Evolutionary conservation across 2,329 filamentous ascomycete genomes (phyloP).

Genomic region (Exophiala sp.): DNA sequence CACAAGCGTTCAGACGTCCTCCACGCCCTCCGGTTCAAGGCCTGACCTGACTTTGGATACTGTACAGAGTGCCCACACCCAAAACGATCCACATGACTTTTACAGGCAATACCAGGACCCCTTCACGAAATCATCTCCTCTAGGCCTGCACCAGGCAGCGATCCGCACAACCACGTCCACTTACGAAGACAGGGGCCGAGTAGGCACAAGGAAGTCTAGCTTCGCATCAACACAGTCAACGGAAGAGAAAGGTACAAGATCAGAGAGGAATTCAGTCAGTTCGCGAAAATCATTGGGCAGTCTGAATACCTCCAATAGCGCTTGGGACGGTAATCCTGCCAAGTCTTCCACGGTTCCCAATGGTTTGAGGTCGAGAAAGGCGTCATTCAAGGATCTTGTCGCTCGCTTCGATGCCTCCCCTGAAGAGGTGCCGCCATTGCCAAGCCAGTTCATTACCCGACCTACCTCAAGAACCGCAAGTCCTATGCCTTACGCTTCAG

Average conservation of each 20-base stretch:
- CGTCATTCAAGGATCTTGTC: constrained; percentile 77
- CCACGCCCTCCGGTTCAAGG: constrained; percentile 12
- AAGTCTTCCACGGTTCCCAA: constrained; percentile 13
- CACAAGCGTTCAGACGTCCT: constrained; percentile 19
- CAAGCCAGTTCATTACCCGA: constrained; percentile 33
- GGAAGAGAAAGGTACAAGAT: constrained; percentile 6
- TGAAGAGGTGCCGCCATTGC: constrained; percentile 44
- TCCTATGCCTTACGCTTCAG: constrained; percentile 27
- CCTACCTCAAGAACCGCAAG: constrained; percentile 38
- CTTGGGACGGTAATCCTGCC: constrained; percentile 3
- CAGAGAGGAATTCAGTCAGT: constrained; percentile 1
- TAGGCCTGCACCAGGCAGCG: constrained; percentile 29
- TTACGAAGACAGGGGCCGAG: constrained; percentile 2
- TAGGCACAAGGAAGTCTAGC: constrained; percentile 17
- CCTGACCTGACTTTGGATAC: constrained; percentile 9
- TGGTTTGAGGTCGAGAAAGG: constrained; percentile 41
- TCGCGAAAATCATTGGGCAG: constrained; percentile 16
- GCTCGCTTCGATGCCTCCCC: constrained; percentile 67
- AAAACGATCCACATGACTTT: constrained; percentile 50
- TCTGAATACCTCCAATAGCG: constrained; percentile 11
- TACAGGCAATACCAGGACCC: constrained; percentile 46
- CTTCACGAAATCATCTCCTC: constrained; percentile 31
- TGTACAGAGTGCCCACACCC: constrained; percentile 29
- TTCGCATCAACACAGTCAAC: constrained; percentile 12
- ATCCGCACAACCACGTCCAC: constrained; percentile 19